These are phyloP conservation scores for Curvularia eragrostidis DNA, from an alignment of 2,329 filamentous ascomycete genomes.

Conservation along the genomic window DNA sequence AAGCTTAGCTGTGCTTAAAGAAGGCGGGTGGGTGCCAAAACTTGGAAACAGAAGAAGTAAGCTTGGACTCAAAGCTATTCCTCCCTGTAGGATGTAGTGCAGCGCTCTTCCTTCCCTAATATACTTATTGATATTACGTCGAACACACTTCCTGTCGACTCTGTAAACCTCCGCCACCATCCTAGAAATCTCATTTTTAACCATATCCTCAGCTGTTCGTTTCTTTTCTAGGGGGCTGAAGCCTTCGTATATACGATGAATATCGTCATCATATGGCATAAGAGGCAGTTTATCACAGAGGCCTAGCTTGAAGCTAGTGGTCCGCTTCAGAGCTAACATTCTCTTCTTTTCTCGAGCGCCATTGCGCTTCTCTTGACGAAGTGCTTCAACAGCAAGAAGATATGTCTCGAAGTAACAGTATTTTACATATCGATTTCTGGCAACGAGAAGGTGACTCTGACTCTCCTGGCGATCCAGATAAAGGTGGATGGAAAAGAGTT, in stretches of 20 bases:
- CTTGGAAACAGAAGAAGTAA: conserved; percentile 17
- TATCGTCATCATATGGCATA: conserved; percentile 2
- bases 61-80: background rate
- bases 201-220: conserved; percentile 3
- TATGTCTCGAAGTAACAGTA: conserved; percentile 20
- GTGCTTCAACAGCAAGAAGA: conserved; percentile 11
- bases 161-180: conserved; percentile 2
- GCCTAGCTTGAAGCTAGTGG: conserved; percentile 10
- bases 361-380: conserved; percentile 4
- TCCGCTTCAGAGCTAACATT: conserved; percentile 6
- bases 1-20: conserved; percentile 5
- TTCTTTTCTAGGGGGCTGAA: conserved; percentile 1
- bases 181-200: conserved; percentile 11
- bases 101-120: conserved; percentile 12
- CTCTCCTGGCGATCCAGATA: conserved; percentile 10
- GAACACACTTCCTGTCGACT: background rate
- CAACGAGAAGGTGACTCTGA: conserved; percentile 8
- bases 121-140: conserved; percentile 10
- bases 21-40: background rate
- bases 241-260: conserved; percentile 4
- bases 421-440: conserved; percentile 14
- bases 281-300: conserved; percentile 1
- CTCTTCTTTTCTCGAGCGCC: conserved; percentile 3
- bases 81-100: conserved; percentile 8
- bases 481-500: conserved; percentile 10